These are phyloP conservation scores for Xerocomellus amylosporus DNA, from an alignment of 768 basidiomycete genomes.

Conservation along the genomic window DNA sequence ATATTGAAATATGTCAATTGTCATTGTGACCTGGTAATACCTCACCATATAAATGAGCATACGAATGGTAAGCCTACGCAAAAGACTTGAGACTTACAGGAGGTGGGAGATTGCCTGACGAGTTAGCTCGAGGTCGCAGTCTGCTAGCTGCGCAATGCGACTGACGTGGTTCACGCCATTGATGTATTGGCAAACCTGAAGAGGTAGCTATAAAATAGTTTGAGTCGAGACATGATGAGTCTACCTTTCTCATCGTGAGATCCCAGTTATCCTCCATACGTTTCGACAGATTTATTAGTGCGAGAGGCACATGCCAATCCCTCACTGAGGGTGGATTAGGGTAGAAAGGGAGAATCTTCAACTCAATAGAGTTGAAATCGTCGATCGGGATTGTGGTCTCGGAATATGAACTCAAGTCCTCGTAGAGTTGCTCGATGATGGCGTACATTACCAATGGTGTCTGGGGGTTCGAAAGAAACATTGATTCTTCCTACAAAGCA, in stretches of 20 bases:
- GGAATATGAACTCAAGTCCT: slow-evolving; percentile 95
- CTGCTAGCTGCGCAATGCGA: slow-evolving; percentile 87
- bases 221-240: neutral
- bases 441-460: slow-evolving; percentile 68
- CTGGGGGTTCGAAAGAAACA: slow-evolving; percentile 74
- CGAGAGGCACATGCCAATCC: slow-evolving; percentile 95
- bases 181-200: slow-evolving; percentile 70
- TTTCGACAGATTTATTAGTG: slow-evolving; percentile 78
- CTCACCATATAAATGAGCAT: slow-evolving; percentile 38
- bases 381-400: slow-evolving; percentile 93
- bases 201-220: neutral
- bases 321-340: slow-evolving; percentile 87
- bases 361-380: slow-evolving; percentile 88
- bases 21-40: slow-evolving; percentile 96
- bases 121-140: slow-evolving; percentile 80
- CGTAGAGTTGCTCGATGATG: slow-evolving; percentile 93
- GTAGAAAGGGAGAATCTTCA: slow-evolving; percentile 96
- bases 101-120: slow-evolving; percentile 89
- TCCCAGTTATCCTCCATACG: slow-evolving; percentile 94
- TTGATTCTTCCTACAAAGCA: slow-evolving; percentile 73
- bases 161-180: slow-evolving; percentile 91
- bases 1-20: slow-evolving; percentile 95
- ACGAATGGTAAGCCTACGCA: neutral
- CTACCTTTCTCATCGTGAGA: slow-evolving; percentile 86
- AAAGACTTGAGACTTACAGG: slow-evolving; percentile 51